A percentile compares a stretch with the other conserved stretches of the same genome.
phyloP scores from a whole-genome alignment of 371 early-diverging fungal genomes.

The Mortierella sp. region DNA sequence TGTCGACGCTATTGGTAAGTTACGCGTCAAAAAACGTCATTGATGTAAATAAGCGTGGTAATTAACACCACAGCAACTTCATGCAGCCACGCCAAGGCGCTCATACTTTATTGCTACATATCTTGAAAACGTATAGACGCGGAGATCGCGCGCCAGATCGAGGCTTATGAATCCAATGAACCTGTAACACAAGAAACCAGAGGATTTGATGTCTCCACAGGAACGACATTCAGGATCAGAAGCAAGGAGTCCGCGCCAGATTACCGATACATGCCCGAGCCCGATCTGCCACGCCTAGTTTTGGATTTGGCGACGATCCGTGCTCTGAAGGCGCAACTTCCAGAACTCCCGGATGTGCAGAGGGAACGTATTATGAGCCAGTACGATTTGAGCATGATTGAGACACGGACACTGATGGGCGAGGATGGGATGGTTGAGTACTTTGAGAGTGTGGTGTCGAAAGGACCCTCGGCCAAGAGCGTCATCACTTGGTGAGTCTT shows the following conservation, averaged over 20 bases:
- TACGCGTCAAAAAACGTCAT: neutral
- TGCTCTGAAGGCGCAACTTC: constrained; percentile 60
- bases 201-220: constrained; percentile 76
- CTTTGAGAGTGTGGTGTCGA: constrained; percentile 72
- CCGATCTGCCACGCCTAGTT: constrained; percentile 82
- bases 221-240: constrained; percentile 76
- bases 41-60: neutral
- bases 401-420: constrained; percentile 75
- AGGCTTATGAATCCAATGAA: constrained; percentile 66
- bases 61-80: neutral
- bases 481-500: constrained; percentile 29
- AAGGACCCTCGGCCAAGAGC: constrained; percentile 32
- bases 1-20: constrained; percentile 76
- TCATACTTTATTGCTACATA: no score
- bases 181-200: constrained; percentile 81
- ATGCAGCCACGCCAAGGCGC: neutral
- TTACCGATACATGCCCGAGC: constrained; percentile 95
- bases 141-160: constrained; percentile 84
- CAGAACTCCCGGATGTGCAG: constrained; percentile 82
- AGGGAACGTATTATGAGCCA: constrained; percentile 71
- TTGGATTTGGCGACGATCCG: constrained; percentile 68
- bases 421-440: constrained; percentile 81
- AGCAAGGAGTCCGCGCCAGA: constrained; percentile 89
- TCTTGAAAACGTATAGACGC: constrained; percentile 67
- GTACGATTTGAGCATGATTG: constrained; percentile 71